Base-by-base conservation (phyloP, 2,329 filamentous ascomycete genomes). In the Blastomyces percursus region DNA sequence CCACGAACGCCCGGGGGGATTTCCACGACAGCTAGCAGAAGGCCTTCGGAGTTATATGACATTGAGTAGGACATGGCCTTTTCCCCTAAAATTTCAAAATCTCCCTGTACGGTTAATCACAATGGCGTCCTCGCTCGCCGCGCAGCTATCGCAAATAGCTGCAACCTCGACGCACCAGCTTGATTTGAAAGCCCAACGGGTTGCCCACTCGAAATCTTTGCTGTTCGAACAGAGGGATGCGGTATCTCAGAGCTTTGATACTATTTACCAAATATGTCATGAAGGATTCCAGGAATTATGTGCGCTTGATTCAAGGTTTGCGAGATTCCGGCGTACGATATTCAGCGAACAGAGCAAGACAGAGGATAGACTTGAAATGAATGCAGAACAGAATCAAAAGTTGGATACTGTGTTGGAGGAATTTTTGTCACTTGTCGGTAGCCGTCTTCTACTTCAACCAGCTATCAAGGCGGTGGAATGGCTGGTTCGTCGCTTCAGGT, bases 301-400 rank as follows among this genome's bases (percentile, higher is more conserved):
- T 75, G 85, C 86, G 67, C 81, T 99, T 61, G 95, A 99, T 73
- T 75, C 81, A 30, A 85, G 91, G 63, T 97, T 96, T 71, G 72
- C 81, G 16, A 80, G 82, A 44, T 99, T 93, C 72, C 82, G 84
- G 65, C 81, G 82, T 63, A 92, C 86, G 61, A 81, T 99, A 62
- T 99, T 97, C 81, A 95, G 89, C 79, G 89, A 94, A 70, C 90
- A 96, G 78, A 96, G 93, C 77, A 92, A 91, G 74, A 82, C 84
- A 65, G 87, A 96, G 72, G 94, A 99, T 73, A 85, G 94, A 61
- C 88, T 85, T 27, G 88, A 94, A 76, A 88, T 97, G 83, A 92
- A 87, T 19, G 81, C 82, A 38, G 80, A 82, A 64, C 90, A 97
- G 73, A 97, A 96, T 77, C 82, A 84, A 67, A 88, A 91, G 71